A percentile compares a stretch with the other conserved stretches of the same genome.
phyloP scores from a whole-genome alignment of 148 eudicot species.

The Chenopodium berlandieri region DNA sequence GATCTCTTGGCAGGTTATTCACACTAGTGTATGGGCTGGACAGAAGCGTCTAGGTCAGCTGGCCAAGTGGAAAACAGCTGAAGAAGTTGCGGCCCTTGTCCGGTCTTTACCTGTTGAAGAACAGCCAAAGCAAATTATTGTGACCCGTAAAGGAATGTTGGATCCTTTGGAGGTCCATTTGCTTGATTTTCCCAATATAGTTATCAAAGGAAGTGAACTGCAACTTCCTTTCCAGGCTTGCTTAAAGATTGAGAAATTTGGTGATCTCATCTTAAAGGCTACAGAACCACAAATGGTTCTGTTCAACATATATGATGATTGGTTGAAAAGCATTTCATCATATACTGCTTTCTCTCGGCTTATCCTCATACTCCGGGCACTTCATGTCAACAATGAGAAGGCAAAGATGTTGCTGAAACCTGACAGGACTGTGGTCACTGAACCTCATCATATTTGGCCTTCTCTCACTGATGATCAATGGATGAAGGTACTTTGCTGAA shows the following conservation, averaged over 20 bases:
- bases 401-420: constrained; percentile 99
- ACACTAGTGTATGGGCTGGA: constrained; percentile 99
- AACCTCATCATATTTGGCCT: constrained; percentile 99
- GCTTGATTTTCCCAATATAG: constrained; percentile 95
- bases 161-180: constrained; percentile 98
- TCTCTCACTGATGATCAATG: constrained; percentile 96
- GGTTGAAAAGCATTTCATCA: constrained; percentile 97
- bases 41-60: constrained; percentile 99
- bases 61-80: constrained; percentile 99
- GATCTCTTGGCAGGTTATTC: constrained; percentile 68
- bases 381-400: constrained; percentile 98
- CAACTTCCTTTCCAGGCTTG: constrained; percentile 99
- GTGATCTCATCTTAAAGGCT: constrained; percentile 96
- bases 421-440: constrained; percentile 89
- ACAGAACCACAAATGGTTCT: constrained; percentile 99
- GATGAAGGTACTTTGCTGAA: constrained; percentile 68
- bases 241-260: constrained; percentile 98
- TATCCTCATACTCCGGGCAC: constrained; percentile 89
- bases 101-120: constrained; percentile 98
- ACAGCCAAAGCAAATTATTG: constrained; percentile 95
- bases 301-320: constrained; percentile 98
- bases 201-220: constrained; percentile 98
- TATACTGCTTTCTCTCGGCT: constrained; percentile 96
- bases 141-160: constrained; percentile 99
- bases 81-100: constrained; percentile 97